phyloP scores from a whole-genome alignment of 2,329 filamentous ascomycete species.

The Epichloe typhina region DNA sequence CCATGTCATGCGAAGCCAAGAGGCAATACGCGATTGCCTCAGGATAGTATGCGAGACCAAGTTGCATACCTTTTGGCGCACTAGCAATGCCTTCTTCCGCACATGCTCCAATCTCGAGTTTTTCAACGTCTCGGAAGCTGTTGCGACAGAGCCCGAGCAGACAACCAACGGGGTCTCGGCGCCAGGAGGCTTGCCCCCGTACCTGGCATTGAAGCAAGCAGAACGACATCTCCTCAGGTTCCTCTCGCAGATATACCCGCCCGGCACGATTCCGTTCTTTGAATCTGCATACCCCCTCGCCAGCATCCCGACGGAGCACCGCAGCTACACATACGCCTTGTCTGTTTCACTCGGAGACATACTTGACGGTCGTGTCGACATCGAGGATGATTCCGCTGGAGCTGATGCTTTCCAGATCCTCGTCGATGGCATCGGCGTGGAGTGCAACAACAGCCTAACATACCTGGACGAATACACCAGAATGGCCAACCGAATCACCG shows the following conservation, averaged over 20 bases:
- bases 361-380: conserved; percentile 37
- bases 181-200: conserved; percentile 37
- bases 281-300: conserved; percentile 55
- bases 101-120: conserved; percentile 63
- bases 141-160: conserved; percentile 8
- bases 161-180: neutral
- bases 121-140: conserved; percentile 55
- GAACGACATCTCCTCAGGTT: conserved; percentile 60
- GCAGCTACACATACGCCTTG: conserved; percentile 54
- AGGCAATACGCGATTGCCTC: conserved; percentile 51
- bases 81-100: conserved; percentile 45
- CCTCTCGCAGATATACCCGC: conserved; percentile 45
- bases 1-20: conserved; percentile 51
- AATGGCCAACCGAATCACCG: conserved; percentile 39
- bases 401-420: conserved; percentile 54
- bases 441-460: conserved; percentile 9
- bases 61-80: conserved; percentile 43
- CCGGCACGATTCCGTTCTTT: conserved; percentile 40
- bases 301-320: conserved; percentile 43
- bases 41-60: conserved; percentile 41
- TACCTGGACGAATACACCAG: conserved; percentile 11
- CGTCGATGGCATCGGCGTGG: conserved; percentile 26
- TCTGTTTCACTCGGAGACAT: conserved; percentile 46
- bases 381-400: conserved; percentile 53
- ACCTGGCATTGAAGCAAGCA: conserved; percentile 53